Evolutionary conservation across 441 rosid species (phyloP).

Genomic region (Geranium incanum): DNA sequence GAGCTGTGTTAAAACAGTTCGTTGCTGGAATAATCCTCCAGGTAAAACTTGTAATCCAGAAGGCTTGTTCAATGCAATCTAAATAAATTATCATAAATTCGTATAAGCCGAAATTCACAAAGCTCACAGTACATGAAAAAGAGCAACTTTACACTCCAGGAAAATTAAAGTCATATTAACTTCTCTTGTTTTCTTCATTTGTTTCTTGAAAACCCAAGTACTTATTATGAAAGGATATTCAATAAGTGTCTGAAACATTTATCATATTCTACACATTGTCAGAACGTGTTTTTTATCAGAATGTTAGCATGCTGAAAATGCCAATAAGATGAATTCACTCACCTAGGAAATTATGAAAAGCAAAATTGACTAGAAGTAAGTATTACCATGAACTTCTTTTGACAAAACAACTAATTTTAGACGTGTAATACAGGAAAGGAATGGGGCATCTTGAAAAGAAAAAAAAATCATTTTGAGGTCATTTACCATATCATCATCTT

Average conservation of each 20-base stretch:
- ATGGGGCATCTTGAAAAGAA: background rate
- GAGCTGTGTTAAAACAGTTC: conserved; percentile 72
- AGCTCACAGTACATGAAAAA: background rate
- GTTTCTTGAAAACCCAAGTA: background rate
- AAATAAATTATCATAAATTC: conserved; percentile 19
- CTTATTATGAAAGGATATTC: background rate
- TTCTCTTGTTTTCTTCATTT: background rate
- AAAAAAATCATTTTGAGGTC: background rate
- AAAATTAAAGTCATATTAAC: background rate
- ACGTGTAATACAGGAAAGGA: background rate
- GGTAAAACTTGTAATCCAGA: conserved; percentile 90
- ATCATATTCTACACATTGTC: too few relatives aligned
- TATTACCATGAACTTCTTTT: background rate
- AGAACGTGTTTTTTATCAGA: background rate
- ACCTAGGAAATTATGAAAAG: too few relatives aligned
- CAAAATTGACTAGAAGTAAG: background rate
- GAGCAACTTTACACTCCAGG: conserved; percentile 9
- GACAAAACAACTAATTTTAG: background rate
- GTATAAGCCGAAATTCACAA: conserved; percentile 13
- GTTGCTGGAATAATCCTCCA: conserved; percentile 88
- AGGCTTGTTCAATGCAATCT: conserved; percentile 88
- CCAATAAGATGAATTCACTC: background rate
- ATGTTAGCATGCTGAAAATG: background rate
- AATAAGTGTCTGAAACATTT: background rate
- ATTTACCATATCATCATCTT: conserved; percentile 68